Conservation (phyloP, 1,284 basidiomycete genomes). For the Phenoliferia sp. region DNA sequence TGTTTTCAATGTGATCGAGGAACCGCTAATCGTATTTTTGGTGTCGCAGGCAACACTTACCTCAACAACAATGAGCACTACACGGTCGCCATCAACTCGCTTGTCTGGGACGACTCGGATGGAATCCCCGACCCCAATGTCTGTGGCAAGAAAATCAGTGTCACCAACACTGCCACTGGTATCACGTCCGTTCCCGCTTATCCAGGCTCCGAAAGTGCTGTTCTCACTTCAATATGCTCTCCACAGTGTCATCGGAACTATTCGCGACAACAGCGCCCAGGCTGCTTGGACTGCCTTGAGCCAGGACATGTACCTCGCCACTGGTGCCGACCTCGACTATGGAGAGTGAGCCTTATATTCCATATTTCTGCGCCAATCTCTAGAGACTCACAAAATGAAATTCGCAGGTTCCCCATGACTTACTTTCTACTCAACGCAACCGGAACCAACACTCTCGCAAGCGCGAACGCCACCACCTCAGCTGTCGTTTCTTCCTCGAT, state of each 20-base stretch:
- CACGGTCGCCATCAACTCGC: neutral
- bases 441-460: neutral
- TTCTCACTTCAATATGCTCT: no score
- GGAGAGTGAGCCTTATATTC: neutral
- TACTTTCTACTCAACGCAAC: neutral
- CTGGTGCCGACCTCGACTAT: neutral
- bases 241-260: neutral
- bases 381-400: neutral
- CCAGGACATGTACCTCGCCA: neutral
- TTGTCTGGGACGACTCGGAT: neutral
- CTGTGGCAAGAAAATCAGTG: neutral
- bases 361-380: neutral
- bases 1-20: neutral
- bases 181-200: neutral
- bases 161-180: neutral
- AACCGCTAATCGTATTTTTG: neutral
- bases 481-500: neutral
- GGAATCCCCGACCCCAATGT: neutral
- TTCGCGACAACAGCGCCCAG: neutral
- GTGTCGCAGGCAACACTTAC: neutral
- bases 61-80: neutral
- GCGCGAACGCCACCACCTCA: neutral
- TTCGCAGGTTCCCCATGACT: neutral
- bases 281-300: neutral
- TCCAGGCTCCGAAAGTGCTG: no score